Percentiles rank a stretch among this genome's conserved stretches.
Conservation (phyloP, 2,329 filamentous ascomycete genomes). For the Claviceps arundinis region DNA sequence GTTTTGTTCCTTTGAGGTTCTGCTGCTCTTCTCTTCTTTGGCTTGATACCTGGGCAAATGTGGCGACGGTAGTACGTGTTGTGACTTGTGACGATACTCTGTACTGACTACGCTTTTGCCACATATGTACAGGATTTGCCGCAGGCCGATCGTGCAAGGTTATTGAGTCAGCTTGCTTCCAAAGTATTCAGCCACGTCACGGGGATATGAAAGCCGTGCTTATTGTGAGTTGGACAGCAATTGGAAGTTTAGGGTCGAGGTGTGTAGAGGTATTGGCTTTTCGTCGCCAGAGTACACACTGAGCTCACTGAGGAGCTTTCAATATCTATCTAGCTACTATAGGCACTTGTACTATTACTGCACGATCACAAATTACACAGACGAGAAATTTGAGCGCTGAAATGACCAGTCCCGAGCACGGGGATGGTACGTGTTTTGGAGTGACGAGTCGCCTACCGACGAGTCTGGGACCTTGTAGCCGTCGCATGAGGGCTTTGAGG, state of each 20-base stretch:
- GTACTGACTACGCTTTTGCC: neutral
- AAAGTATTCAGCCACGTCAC: constrained; percentile 77
- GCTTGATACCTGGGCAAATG: neutral
- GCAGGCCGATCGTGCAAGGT: constrained; percentile 62
- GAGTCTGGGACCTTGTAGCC: neutral
- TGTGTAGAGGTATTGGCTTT: neutral
- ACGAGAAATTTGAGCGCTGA: neutral
- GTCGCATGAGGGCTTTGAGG: neutral
- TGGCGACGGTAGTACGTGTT: too few relatives aligned
- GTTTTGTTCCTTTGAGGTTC: too few relatives aligned
- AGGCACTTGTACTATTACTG: neutral
- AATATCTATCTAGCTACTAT: neutral
- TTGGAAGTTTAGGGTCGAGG: neutral
- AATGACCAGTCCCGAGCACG: neutral
- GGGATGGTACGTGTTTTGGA: neutral
- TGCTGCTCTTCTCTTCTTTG: neutral
- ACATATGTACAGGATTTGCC: constrained; percentile 55
- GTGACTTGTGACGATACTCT: neutral
- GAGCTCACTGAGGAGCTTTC: neutral
- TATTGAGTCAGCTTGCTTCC: constrained; percentile 72
- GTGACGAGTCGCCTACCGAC: too few relatives aligned
- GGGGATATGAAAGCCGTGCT: constrained; percentile 20
- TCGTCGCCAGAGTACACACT: too few relatives aligned
- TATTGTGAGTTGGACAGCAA: neutral
- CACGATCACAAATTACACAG: neutral